Evolutionary conservation across 2,329 filamentous ascomycete genomes (phyloP).

Genomic region (Colletotrichum liaoningense): DNA sequence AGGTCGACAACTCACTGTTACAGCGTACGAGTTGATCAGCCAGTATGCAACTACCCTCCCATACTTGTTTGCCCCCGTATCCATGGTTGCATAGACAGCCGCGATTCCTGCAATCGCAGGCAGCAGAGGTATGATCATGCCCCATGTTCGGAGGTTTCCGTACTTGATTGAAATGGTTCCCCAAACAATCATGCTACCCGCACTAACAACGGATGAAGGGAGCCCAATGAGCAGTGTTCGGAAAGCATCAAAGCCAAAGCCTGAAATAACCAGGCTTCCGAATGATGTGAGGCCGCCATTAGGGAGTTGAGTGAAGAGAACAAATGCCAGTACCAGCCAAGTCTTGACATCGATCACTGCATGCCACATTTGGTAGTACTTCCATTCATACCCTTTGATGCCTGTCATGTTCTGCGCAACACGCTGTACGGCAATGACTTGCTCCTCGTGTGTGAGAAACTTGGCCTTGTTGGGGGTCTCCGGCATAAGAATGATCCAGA

Average conservation of each 20-base stretch:
- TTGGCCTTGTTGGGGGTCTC: conserved; percentile 32
- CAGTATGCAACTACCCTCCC: conserved; percentile 39
- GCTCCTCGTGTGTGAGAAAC: conserved; percentile 36
- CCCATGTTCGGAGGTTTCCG: conserved; percentile 40
- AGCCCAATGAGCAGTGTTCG: background rate
- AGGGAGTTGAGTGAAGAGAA: too few species aligned
- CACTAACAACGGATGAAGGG: conserved; percentile 35
- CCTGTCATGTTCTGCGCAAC: conserved; percentile 43
- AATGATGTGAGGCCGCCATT: too few species aligned
- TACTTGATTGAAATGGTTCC: conserved; percentile 40
- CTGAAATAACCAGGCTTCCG: conserved; percentile 34
- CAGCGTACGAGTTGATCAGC: conserved; percentile 42
- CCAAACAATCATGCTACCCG: conserved; percentile 41
- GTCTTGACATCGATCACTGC: too few species aligned
- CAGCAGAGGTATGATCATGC: conserved; percentile 37
- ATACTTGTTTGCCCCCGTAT: conserved; percentile 40
- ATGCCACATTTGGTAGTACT: background rate
- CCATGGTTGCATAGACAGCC: conserved; percentile 34
- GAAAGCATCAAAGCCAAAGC: background rate
- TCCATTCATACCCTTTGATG: conserved; percentile 42
- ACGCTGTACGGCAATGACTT: conserved; percentile 41
- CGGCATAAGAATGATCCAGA: too few species aligned
- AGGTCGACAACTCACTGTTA: conserved; percentile 35
- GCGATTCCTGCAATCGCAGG: too few species aligned
- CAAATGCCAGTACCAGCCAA: too few species aligned